Evolutionary conservation across 176 grass and related monocot genomes (phyloP).

Genomic region (Carex littledalei): DNA sequence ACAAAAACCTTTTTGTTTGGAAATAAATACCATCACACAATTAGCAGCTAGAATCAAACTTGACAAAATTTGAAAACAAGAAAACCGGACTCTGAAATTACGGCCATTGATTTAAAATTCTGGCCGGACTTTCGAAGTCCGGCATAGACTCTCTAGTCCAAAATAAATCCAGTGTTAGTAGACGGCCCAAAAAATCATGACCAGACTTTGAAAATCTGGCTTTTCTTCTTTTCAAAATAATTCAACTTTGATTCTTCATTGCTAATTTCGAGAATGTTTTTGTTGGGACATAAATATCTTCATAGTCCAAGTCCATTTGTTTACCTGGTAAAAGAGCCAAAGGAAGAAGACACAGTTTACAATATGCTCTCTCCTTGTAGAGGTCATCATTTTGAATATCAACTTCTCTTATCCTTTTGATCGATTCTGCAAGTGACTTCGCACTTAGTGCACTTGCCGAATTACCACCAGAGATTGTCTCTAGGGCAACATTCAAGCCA

Average conservation of each 20-base stretch:
- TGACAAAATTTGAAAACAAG: background rate
- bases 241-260: background rate
- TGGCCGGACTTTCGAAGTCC: background rate
- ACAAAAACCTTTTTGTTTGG: background rate
- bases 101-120: background rate
- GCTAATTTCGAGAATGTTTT: background rate
- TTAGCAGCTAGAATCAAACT: background rate
- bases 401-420: constrained; percentile 13
- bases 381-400: constrained; percentile 14
- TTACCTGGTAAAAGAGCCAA: constrained; percentile 17
- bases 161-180: background rate
- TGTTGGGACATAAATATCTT: background rate
- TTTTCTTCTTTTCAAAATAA: background rate
- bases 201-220: background rate
- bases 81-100: background rate
- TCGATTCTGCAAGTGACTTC: constrained; percentile 3
- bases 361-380: background rate
- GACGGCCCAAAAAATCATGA: background rate
- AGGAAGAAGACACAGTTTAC: constrained; percentile 24
- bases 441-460: background rate
- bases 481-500: constrained; percentile 16
- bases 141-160: background rate
- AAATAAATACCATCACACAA: background rate
- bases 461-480: background rate
- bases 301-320: background rate